Evolutionary conservation across 495 filamentous ascomycete genomes (phyloP), one percentile per base, ranked within the genome.

Genomic region (Podospora didyma): DNA sequence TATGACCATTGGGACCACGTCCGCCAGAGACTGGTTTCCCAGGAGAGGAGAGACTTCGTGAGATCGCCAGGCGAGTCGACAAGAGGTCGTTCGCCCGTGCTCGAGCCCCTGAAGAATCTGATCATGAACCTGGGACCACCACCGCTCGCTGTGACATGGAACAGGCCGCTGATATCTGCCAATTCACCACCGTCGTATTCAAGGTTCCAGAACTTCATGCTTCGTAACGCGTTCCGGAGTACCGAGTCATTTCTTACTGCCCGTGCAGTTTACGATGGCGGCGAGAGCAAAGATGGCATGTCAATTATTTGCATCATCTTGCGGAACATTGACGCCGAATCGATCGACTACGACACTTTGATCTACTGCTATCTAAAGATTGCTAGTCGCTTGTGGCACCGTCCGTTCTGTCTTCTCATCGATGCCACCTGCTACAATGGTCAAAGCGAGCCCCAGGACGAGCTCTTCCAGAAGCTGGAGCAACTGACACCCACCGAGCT

Each of bases 1-100:
- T 86, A 85, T 59, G 84, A 87, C 60, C 82, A 87, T 46, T 86
- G 84, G 82, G 84, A 87, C 56, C 79, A 82, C 49, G 80, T 87
- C 22, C 75, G 81, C 54, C 83, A 85, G 54, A 79, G 82, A 54
- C 74, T 87, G 28, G 76, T 82, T 37, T 74, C 80, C 31, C 75
- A 79, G 60, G 84, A 83, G 62, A 69, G 78, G 52, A 75, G 74
- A 61, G 78, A 76, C 16, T 67, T 76, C 28, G 72, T 79, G n/a
- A 72, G 75, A 17, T 80, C 80, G 21, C 77, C 77, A 10, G 67
- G 68, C 7, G 80, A 81, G 53, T 68, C 76, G 31, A 65, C 65
- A 28, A 70, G 75, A 37, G 69, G 71, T 6, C 68, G 73, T 28
- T 71, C 78, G 6, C 76, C 78, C 10, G 71, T 78, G 35, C 68